phyloP scores from a whole-genome alignment of 495 filamentous ascomycete species.

The Amniculicola lignicola region DNA sequence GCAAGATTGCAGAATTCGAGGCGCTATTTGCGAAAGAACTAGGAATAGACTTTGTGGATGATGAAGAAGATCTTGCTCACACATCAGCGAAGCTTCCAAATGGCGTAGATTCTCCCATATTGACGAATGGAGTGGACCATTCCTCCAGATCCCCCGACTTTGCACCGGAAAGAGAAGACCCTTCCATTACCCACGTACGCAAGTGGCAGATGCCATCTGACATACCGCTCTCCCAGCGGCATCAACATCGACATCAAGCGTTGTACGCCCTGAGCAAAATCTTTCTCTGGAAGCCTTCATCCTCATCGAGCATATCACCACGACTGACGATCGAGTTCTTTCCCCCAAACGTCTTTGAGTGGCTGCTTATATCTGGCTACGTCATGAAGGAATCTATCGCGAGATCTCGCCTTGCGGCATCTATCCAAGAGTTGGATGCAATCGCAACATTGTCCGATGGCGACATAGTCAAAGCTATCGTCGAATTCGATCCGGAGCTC shows the following conservation, averaged over 20 bases:
- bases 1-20: conserved; percentile 55
- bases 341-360: conserved; percentile 40
- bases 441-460: conserved; percentile 22
- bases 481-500: conserved; percentile 38
- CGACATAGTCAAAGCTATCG: conserved; percentile 40
- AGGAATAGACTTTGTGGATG: conserved; percentile 14
- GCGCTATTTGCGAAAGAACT: conserved; percentile 42
- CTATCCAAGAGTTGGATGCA: neutral
- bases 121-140: conserved; percentile 14
- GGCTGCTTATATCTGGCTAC: conserved; percentile 38
- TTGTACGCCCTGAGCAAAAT: conserved; percentile 55
- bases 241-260: conserved; percentile 42
- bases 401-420: conserved; percentile 24
- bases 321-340: conserved; percentile 35
- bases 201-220: conserved; percentile 28
- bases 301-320: conserved; percentile 19
- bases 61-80: neutral
- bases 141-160: neutral
- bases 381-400: conserved; percentile 34
- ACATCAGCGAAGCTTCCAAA: neutral
- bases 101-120: neutral
- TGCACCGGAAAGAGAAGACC: neutral
- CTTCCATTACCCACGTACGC: neutral
- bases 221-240: conserved; percentile 21
- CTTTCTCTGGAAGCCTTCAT: conserved; percentile 42